phyloP scores from a whole-genome alignment of 2,329 filamentous ascomycete species.

The Trichoderma sp. region DNA sequence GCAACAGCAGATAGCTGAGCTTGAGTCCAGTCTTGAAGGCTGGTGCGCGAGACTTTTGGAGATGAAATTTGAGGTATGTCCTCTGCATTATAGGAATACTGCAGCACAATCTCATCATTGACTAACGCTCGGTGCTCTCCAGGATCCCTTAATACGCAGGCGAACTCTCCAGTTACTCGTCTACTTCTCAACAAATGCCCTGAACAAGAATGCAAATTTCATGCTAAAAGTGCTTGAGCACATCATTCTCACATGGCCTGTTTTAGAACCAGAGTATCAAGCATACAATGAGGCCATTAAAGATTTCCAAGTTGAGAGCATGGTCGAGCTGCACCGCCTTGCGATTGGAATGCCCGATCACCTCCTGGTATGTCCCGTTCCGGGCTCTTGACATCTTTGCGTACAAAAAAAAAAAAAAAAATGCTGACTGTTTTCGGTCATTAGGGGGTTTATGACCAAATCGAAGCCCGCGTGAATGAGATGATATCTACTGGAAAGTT shows the following conservation, averaged over 20 bases:
- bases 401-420: too few species aligned
- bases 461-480: slow-evolving; percentile 79
- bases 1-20: slow-evolving; percentile 52
- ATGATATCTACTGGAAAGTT: slow-evolving; percentile 68
- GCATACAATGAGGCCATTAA: slow-evolving; percentile 85
- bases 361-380: slow-evolving; percentile 56
- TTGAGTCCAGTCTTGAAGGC: slow-evolving; percentile 63
- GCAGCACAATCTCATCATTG: neutral
- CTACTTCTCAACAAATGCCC: slow-evolving; percentile 75
- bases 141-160: slow-evolving; percentile 80
- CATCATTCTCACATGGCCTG: slow-evolving; percentile 79
- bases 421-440: slow-evolving; percentile 23
- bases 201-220: slow-evolving; percentile 74
- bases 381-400: neutral
- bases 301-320: slow-evolving; percentile 79
- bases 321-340: slow-evolving; percentile 82
- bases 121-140: neutral
- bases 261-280: slow-evolving; percentile 65
- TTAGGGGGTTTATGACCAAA: slow-evolving; percentile 77
- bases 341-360: slow-evolving; percentile 90
- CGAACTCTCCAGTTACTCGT: slow-evolving; percentile 78
- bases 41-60: slow-evolving; percentile 72
- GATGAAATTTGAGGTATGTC: slow-evolving; percentile 61
- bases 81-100: neutral
- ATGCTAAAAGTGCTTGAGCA: slow-evolving; percentile 89